Conservation (phyloP, 208 protist genomes). For the Balamuthia mandrillaris region DNA sequence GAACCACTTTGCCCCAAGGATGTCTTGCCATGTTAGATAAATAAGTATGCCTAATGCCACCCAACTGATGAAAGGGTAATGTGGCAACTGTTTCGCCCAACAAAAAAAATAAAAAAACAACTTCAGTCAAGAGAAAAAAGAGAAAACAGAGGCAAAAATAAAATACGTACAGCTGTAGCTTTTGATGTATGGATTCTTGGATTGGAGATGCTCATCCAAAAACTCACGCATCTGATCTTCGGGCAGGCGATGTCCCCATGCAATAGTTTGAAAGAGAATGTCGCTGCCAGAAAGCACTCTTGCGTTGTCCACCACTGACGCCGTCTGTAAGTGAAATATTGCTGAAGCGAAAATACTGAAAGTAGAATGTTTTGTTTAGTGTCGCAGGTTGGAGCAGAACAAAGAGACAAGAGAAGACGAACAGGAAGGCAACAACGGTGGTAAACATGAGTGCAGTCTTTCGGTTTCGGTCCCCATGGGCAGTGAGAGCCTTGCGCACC, state of each 20-base stretch:
- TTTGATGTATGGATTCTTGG: not conserved
- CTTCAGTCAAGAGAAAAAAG: not conserved
- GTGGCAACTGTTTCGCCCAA: not conserved
- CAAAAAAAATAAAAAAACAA: not conserved
- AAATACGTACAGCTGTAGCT: not conserved
- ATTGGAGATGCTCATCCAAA: too few relatives aligned
- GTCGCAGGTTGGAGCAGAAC: too few relatives aligned
- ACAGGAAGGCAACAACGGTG: constrained; percentile 80
- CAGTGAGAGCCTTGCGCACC: constrained; percentile 83
- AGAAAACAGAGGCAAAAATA: not conserved
- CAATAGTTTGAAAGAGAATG: constrained; percentile 13
- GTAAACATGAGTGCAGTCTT: constrained; percentile 94
- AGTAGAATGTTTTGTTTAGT: not conserved
- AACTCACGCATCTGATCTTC: not conserved
- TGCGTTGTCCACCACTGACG: constrained; percentile 52
- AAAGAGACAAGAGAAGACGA: not conserved
- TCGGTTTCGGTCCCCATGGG: constrained; percentile 80
- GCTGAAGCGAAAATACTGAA: constrained; percentile 77
- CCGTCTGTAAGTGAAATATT: constrained; percentile 69
- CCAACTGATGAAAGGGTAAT: not conserved
- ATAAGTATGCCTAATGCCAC: not conserved
- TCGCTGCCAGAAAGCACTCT: not conserved
- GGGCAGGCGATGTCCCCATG: not conserved
- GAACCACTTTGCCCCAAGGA: not conserved
- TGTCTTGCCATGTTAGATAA: constrained; percentile 23